phyloP scores from a whole-genome alignment of 208 protist species.

The Crithidia expoeki region DNA sequence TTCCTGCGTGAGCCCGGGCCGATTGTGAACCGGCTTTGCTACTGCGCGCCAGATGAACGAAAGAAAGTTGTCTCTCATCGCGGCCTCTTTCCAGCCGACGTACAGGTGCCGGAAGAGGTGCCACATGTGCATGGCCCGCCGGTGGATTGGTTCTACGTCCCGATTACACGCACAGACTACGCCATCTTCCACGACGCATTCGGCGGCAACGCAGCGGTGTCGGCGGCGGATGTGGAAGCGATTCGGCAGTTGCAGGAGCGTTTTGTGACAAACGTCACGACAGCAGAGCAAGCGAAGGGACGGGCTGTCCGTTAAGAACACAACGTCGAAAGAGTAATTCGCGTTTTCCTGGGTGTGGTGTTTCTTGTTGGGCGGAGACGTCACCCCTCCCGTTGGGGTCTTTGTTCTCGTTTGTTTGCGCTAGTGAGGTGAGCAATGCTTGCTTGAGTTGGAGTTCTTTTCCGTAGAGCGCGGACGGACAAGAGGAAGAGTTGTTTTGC shows the following conservation, averaged over 20 bases:
- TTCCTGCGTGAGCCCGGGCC: conserved; percentile 82
- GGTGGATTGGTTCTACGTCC: conserved; percentile 82
- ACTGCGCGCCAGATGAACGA: conserved; percentile 48
- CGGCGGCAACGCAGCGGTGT: conserved; percentile 69
- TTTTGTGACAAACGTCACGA: conserved; percentile 12
- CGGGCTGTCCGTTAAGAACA: neutral
- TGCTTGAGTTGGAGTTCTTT: too few species aligned
- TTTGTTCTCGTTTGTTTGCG: too few species aligned
- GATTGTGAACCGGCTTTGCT: conserved; percentile 80
- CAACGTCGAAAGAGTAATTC: too few species aligned
- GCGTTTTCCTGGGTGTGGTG: too few species aligned
- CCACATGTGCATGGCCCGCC: conserved; percentile 65
- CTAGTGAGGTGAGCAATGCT: too few species aligned
- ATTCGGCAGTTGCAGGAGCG: conserved; percentile 40
- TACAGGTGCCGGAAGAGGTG: conserved; percentile 34
- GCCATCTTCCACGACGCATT: conserved; percentile 64
- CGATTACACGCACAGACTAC: conserved; percentile 60
- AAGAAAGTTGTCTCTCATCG: conserved; percentile 21
- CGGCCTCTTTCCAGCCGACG: conserved; percentile 31
- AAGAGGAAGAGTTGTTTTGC: too few species aligned
- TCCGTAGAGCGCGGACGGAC: too few species aligned
- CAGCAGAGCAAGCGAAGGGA: conserved; percentile 23
- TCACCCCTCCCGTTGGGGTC: too few species aligned
- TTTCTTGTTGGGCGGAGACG: too few species aligned
- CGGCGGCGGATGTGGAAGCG: conserved; percentile 37